Conservation (phyloP, 2,329 filamentous ascomycete genomes). For the Aspergillus pseudotamarii region DNA sequence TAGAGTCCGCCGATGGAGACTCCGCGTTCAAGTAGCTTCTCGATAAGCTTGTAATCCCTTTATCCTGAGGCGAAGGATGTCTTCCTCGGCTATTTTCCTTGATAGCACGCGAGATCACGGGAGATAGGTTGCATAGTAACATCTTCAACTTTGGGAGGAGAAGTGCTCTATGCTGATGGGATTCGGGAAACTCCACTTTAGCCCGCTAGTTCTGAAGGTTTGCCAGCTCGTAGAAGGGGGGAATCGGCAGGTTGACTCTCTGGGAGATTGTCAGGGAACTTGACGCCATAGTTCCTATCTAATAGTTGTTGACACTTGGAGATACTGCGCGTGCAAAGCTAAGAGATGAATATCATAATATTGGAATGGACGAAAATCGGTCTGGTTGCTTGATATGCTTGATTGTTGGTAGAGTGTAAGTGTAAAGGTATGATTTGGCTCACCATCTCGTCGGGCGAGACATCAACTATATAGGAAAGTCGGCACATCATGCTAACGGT, state of each 20-base stretch:
- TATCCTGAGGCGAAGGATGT: not conserved
- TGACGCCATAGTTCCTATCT: not conserved
- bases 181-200: not conserved
- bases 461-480: not conserved
- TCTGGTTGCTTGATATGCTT: not conserved
- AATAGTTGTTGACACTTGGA: not conserved
- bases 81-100: not conserved
- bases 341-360: not conserved
- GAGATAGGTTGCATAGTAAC: not conserved
- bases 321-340: not conserved
- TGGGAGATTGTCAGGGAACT: not conserved
- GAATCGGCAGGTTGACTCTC: not conserved
- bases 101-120: not conserved
- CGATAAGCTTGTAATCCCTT: not conserved
- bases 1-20: not conserved
- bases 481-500: not conserved
- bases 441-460: slow-evolving; percentile 2
- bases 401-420: not conserved
- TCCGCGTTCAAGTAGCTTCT: not conserved
- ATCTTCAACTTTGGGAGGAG: not conserved
- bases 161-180: not conserved
- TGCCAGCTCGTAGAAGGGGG: not conserved
- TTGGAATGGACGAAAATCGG: not conserved
- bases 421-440: not conserved
- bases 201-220: not conserved